phyloP scores from a whole-genome alignment of 768 basidiomycete genomes.

The Calocybe gangraenosa region DNA sequence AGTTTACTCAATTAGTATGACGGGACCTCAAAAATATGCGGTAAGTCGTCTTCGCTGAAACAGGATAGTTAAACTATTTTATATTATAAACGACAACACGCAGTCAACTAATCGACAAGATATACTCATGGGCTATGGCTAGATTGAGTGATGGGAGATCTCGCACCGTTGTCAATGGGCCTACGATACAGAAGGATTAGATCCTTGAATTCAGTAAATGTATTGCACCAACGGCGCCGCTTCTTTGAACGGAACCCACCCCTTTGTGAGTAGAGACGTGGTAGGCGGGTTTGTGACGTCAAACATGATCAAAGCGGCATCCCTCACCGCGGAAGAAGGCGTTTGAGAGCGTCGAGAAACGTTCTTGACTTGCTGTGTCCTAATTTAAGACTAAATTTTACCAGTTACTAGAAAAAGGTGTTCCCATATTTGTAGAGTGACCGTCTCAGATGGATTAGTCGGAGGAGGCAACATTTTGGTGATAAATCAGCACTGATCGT shows the following conservation, averaged over 20 bases:
- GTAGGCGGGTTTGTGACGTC: constrained; percentile 69
- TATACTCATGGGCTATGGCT: no score
- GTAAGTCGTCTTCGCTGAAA: no score
- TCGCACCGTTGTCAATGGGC: no score
- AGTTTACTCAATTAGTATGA: no score
- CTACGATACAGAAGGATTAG: no score
- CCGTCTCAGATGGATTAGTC: constrained; percentile 43
- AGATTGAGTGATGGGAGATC: no score
- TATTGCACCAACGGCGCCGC: constrained; percentile 59
- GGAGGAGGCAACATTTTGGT: constrained; percentile 68
- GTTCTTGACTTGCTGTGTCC: constrained; percentile 88
- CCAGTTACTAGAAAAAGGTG: not conserved
- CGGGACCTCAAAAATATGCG: no score
- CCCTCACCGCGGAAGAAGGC: constrained; percentile 86
- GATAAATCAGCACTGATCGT: constrained; percentile 92
- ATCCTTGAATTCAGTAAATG: no score
- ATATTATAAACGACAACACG: no score
- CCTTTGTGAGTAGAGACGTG: constrained; percentile 53
- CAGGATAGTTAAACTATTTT: no score
- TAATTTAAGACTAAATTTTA: constrained; percentile 29
- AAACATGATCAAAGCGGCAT: constrained; percentile 78
- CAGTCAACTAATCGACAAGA: no score
- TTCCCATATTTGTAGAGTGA: constrained; percentile 65
- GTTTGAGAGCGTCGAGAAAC: constrained; percentile 76
- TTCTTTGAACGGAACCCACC: constrained; percentile 77